These are phyloP conservation scores for Gossypium aridum DNA, from an alignment of 441 rosid species.

Conservation along the genomic window DNA sequence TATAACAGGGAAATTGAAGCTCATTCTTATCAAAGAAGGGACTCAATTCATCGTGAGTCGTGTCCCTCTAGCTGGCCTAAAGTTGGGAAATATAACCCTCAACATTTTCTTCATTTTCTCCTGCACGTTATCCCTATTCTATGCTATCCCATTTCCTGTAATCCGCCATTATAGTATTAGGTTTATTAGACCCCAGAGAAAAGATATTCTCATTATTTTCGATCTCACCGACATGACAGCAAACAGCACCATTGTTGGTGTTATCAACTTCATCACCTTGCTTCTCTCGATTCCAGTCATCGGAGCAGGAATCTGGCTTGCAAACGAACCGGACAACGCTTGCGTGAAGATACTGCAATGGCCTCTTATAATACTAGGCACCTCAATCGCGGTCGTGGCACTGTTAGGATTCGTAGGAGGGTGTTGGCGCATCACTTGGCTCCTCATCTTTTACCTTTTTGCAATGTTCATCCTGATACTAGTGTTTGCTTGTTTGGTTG, in stretches of 20 bases:
- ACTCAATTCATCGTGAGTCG: not conserved
- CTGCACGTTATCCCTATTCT: not conserved
- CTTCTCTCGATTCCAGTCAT: slow-evolving; percentile 76
- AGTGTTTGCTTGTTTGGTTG: slow-evolving; percentile 53
- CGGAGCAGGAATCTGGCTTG: slow-evolving; percentile 77
- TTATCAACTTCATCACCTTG: slow-evolving; percentile 72
- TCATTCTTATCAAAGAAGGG: not conserved
- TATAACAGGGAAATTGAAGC: not conserved
- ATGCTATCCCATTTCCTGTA: not conserved
- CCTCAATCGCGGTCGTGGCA: slow-evolving; percentile 55
- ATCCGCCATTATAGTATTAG: not conserved
- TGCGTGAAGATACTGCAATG: slow-evolving; percentile 61
- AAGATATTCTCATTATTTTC: not conserved
- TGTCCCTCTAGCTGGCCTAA: not conserved
- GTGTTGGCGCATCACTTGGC: slow-evolving; percentile 77
- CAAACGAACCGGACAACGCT: slow-evolving; percentile 25
- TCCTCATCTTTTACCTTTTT: slow-evolving; percentile 55
- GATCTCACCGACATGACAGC: slow-evolving; percentile 42
- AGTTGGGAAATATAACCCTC: not conserved
- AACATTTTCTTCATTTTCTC: not conserved
- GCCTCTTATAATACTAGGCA: slow-evolving; percentile 77
- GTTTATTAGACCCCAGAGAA: not conserved
- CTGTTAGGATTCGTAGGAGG: slow-evolving; percentile 74
- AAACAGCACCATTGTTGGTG: slow-evolving; percentile 76
- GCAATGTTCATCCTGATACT: slow-evolving; percentile 66